Conservation (phyloP, 179 eudicot species). For the Gypsophila paniculata region DNA sequence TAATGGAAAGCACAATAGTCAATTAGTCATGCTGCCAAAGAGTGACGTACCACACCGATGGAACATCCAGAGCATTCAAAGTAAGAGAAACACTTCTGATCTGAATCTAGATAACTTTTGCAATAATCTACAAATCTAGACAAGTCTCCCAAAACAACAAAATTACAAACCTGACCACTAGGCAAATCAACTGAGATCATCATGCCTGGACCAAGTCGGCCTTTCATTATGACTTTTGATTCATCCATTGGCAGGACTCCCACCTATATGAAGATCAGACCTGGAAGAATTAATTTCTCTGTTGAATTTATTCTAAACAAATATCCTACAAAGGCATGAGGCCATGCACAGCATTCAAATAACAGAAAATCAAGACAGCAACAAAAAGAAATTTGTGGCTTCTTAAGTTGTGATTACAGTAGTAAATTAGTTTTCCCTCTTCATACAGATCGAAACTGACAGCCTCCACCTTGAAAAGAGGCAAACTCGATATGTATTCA, state of each 20-base stretch:
- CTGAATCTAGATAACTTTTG: constrained; percentile 7
- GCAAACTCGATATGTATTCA: not conserved
- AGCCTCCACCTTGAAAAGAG: constrained; percentile 1
- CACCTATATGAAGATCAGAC: constrained; percentile 55
- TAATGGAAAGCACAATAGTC: not conserved
- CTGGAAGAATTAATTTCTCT: constrained; percentile 34
- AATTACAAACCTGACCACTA: constrained; percentile 75
- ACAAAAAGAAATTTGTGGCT: not conserved
- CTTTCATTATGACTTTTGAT: constrained; percentile 87
- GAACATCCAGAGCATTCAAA: no score
- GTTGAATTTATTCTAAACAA: constrained; percentile 25
- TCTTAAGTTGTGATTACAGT: no score
- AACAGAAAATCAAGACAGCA: not conserved
- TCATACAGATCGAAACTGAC: constrained; percentile 4
- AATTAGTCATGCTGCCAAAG: not conserved
- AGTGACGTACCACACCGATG: constrained; percentile 7
- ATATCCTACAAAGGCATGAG: constrained; percentile 16
- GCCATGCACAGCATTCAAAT: not conserved
- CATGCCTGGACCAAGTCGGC: constrained; percentile 99
- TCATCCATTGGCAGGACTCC: constrained; percentile 97
- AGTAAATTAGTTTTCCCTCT: not conserved
- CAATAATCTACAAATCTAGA: not conserved
- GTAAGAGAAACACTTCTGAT: not conserved
- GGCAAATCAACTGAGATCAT: constrained; percentile 84
- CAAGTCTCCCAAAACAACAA: not conserved